Evolutionary conservation across 2,329 filamentous ascomycete species (phyloP).

Genomic region (Arthroderma sp.): DNA sequence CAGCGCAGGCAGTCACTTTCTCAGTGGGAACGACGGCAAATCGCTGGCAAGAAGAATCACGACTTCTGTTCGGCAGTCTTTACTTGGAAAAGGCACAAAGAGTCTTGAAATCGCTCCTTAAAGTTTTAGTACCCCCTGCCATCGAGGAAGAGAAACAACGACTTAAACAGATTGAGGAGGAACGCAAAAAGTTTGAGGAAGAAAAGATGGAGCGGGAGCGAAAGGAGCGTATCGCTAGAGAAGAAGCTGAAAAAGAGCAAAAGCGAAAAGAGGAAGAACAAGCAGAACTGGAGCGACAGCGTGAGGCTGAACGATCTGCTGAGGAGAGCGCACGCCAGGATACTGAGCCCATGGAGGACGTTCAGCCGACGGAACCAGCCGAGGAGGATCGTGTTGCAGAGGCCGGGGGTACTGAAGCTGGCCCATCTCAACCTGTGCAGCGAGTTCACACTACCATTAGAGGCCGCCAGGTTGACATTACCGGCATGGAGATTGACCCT

Average conservation of each 20-base stretch:
- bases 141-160: conserved; percentile 65
- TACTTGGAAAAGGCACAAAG: conserved; percentile 56
- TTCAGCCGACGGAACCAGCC: conserved; percentile 42
- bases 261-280: conserved; percentile 55
- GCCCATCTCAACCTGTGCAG: conserved; percentile 34
- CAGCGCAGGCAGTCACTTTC: conserved; percentile 63
- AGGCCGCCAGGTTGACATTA: conserved; percentile 83
- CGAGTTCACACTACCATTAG: conserved; percentile 73
- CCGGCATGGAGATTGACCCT: conserved; percentile 81
- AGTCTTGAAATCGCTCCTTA: conserved; percentile 56
- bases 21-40: conserved; percentile 54
- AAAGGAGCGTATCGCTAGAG: conserved; percentile 50
- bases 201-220: conserved; percentile 47
- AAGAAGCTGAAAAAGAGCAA: conserved; percentile 61
- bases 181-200: conserved; percentile 47
- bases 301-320: conserved; percentile 46
- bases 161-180: conserved; percentile 46
- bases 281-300: conserved; percentile 33
- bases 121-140: conserved; percentile 66
- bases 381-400: conserved; percentile 20
- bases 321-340: conserved; percentile 32
- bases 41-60: conserved; percentile 82
- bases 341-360: conserved; percentile 58
- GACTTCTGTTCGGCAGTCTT: conserved; percentile 62
- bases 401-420: conserved; percentile 30